Percentiles rank a stretch among this genome's conserved stretches.
phyloP scores from a whole-genome alignment of 768 basidiomycete genomes.

The Cubamyces lactineus region DNA sequence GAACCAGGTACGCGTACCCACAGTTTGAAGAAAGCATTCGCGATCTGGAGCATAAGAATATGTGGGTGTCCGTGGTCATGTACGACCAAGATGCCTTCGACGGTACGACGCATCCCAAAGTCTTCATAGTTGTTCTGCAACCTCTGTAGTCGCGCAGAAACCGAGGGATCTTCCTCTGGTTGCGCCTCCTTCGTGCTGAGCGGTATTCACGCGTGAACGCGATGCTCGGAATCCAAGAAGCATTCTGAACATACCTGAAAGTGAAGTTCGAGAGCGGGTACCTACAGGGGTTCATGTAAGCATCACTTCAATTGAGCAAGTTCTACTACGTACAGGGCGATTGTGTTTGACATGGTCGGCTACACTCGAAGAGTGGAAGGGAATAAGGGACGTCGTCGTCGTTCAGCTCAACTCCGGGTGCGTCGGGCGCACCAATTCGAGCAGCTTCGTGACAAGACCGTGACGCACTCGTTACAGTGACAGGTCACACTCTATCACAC shows the following conservation, averaged over 20 bases:
- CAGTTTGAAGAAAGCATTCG: slow-evolving; percentile 99
- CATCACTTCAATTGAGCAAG: neutral
- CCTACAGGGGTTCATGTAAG: slow-evolving; percentile 39
- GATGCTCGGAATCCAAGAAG: slow-evolving; percentile 1
- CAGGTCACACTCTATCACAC: neutral
- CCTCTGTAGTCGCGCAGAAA: slow-evolving; percentile 90
- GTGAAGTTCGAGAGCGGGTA: slow-evolving; percentile 91
- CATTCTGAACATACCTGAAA: slow-evolving; percentile 62
- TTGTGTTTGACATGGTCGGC: slow-evolving; percentile 52
- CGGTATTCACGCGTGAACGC: neutral
- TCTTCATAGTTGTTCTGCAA: slow-evolving; percentile 97
- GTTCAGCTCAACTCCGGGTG: slow-evolving; percentile 1
- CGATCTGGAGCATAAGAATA: slow-evolving; percentile 97
- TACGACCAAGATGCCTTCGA: slow-evolving; percentile 87
- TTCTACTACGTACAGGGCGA: slow-evolving; percentile 44
- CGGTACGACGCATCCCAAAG: slow-evolving; percentile 94
- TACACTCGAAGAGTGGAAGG: neutral
- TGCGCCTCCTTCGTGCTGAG: slow-evolving; percentile 92
- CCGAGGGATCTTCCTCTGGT: slow-evolving; percentile 96
- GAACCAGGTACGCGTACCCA: slow-evolving; percentile 43
- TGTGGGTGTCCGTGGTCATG: slow-evolving; percentile 98
- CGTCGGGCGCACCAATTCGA: neutral
- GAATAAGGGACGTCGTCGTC: neutral
- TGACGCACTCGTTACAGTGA: neutral
- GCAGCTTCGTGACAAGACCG: slow-evolving; percentile 1